Evolutionary conservation across 257 asterid species (phyloP).

Genomic region (Rehmannia glutinosa): DNA sequence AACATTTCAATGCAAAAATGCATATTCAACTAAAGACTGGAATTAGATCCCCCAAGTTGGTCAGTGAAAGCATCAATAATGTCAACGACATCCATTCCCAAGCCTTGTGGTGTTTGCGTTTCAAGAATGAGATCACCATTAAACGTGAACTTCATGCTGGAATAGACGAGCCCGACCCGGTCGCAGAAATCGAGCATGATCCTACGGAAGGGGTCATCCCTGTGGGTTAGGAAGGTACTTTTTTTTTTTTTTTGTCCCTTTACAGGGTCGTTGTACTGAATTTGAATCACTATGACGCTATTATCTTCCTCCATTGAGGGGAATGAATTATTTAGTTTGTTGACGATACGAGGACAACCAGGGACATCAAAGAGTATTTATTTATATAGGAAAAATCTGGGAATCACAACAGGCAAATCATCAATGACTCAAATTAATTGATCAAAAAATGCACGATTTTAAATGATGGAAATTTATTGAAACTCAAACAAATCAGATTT

Average conservation of each 20-base stretch:
- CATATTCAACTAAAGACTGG: too few relatives aligned
- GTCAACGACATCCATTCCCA: background rate
- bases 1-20: too few relatives aligned
- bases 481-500: too few relatives aligned
- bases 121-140: background rate
- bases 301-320: constrained; percentile 15
- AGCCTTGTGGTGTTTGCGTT: background rate
- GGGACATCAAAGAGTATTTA: too few relatives aligned
- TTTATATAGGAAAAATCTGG: too few relatives aligned
- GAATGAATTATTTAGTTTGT: too few relatives aligned
- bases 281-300: background rate
- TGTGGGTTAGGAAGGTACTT: background rate
- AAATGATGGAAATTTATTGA: too few relatives aligned
- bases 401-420: too few relatives aligned
- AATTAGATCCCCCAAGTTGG: background rate
- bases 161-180: background rate
- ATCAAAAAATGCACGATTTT: too few relatives aligned
- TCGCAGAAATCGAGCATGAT: constrained; percentile 2
- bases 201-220: background rate
- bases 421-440: too few relatives aligned
- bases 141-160: background rate
- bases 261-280: background rate
- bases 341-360: too few relatives aligned
- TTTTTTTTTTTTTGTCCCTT: background rate
- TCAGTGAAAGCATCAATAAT: background rate